Evolutionary conservation across 805 yeast species (phyloP), one percentile per base, ranked within the genome.

Genomic region (Blastobotrys chiropterorum): DNA sequence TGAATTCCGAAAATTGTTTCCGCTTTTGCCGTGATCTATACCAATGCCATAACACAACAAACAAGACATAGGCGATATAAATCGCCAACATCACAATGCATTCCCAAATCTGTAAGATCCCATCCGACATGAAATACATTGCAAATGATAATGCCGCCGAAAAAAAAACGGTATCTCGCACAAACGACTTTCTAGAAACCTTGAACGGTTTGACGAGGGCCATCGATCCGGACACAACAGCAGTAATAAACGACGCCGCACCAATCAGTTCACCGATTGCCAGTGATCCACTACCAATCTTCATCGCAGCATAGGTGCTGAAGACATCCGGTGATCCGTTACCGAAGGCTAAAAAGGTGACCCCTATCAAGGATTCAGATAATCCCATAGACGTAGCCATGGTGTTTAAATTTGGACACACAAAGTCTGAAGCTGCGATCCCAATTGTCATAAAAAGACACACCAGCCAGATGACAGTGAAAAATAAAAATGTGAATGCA

Each of bases 221-320:
- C 79, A 92, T 85, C 0, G 81, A 66, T 0, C 98, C 98, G 20
- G 87, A 74, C 0, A 92, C 86, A 11, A 88, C 84, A 1, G 92
- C 81, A 2, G 86, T 75, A 15, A 90, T 80, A 62, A 94, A 90
- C 44, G 86, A 79, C 0, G 95, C 86, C 1, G 97, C 94, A 0
- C 99, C 98, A 31, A 90, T 68, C n/a, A 92, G 72, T 65, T 90
- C 97, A 1, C 97, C 94, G 4, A 92, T 69, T 0, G 98, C 97
- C 63, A 92, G 71, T 0, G 88, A 78, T 0, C 85, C 80, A 1
- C 87, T 79, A n/a, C 80, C 83, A 1, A 81, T 69, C 11, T 76
- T 74, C 80, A 94, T 78, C 2, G 97, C 96, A 47, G 84, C 82
- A 64, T 82, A 87, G 0, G 96, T 89, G 46, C 92, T 79, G 38